Base-by-base conservation (phyloP, 208 protist genomes). In the Entamoeba invadens region DNA sequence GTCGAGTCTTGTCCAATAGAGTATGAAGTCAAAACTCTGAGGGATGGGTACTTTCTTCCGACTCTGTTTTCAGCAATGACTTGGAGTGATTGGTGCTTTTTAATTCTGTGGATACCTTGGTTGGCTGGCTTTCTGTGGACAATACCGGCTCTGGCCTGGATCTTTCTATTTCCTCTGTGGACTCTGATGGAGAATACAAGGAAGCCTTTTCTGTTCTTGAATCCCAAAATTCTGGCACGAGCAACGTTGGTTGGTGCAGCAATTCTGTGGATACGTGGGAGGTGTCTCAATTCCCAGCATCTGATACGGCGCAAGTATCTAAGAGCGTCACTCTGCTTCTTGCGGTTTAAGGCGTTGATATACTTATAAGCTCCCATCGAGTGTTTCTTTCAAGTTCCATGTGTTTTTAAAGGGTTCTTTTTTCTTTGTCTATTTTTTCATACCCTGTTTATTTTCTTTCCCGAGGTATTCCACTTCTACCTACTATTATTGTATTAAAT, bases 21-120 rank as follows among this genome's bases (percentile, higher is more conserved):
- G 97, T 99, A 99, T 91, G 98, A 99, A 98, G 99, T 99, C 92
- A 99, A 97, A 57, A 99, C 98, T 94, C 99, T 97, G 93, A 99
- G 96, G 96, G 97, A 97, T 94, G 97, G 97, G 95, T 97, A 98
- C 94, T 96, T 95, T 94, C 97, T 97, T 94, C 98, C 99, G 94
- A 98, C 98, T 95, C 98, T 97, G 96, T 98, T 97, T 97, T 99
- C 99, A 50, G 98, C 98, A 93, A 99, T 94, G 77, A 96, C 95
- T 93, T 98, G 98, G 95, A 98, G 97, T 96, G 97, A 98, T 95
- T 98, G 98, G 93, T 97, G 96, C 94, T 97, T 97, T 97, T 99
- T 99, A 94, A 99, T 96, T 93, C 98, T 95, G 96, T 98, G 97
- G 94, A 99, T 97, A 97, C 98, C 98, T 94, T 97, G 97, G 94